These are phyloP conservation scores for Chiua virens DNA, from an alignment of 768 basidiomycete genomes.

Conservation along the genomic window DNA sequence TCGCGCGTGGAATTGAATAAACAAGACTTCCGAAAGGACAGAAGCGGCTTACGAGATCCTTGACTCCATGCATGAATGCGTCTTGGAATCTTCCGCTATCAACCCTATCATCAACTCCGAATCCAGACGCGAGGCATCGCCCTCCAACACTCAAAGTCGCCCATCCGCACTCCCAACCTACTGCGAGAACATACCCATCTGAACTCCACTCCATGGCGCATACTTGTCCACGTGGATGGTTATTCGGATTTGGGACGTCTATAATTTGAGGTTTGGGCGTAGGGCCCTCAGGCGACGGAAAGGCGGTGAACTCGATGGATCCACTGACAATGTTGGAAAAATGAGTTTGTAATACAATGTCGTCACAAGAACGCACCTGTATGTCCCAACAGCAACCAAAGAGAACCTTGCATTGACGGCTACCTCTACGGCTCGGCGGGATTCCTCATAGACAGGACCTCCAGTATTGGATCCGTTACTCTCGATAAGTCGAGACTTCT, in stretches of 20 bases:
- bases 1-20: constrained; percentile 1
- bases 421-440: constrained; percentile 60
- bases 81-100: constrained; percentile 71
- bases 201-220: constrained; percentile 86
- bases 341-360: background rate
- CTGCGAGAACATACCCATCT: constrained; percentile 93
- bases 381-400: constrained; percentile 75
- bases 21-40: background rate
- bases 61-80: constrained; percentile 80
- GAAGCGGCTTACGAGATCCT: constrained; percentile 55
- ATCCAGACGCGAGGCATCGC: constrained; percentile 76
- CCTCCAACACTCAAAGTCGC: constrained; percentile 89
- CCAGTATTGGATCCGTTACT: constrained; percentile 37
- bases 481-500: constrained; percentile 66
- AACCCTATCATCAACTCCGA: constrained; percentile 63
- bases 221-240: constrained; percentile 59
- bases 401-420: constrained; percentile 82
- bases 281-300: constrained; percentile 62
- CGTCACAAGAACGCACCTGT: constrained; percentile 43
- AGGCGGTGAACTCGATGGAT: constrained; percentile 61
- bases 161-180: constrained; percentile 91
- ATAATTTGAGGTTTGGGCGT: constrained; percentile 61
- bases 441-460: constrained; percentile 54
- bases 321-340: constrained; percentile 44
- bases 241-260: constrained; percentile 61